Evolutionary conservation across 2,329 filamentous ascomycete species (phyloP).

Genomic region (Colletotrichum salicis): DNA sequence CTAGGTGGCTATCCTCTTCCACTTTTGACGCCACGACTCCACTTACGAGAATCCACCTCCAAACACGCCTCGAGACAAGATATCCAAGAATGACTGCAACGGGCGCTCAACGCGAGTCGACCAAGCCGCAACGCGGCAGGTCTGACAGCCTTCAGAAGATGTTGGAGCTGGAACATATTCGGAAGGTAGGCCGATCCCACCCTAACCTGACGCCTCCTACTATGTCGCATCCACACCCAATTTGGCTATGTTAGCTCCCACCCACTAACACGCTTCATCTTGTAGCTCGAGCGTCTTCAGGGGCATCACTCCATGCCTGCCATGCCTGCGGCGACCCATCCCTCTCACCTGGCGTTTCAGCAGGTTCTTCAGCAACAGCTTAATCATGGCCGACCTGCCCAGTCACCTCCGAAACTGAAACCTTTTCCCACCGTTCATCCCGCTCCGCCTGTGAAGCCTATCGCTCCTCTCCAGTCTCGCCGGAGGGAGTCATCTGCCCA

Average conservation of each 20-base stretch:
- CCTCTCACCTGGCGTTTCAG: constrained; percentile 32
- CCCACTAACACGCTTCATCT: constrained; percentile 32
- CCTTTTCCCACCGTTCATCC: constrained; percentile 27
- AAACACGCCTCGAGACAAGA: constrained; percentile 1
- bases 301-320: constrained; percentile 27
- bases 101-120: constrained; percentile 8
- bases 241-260: constrained; percentile 25
- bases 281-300: constrained; percentile 37
- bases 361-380: constrained; percentile 31
- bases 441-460: constrained; percentile 19
- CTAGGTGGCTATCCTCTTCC: neutral
- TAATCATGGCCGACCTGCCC: constrained; percentile 18
- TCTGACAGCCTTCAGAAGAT: constrained; percentile 63
- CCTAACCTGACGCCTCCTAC: constrained; percentile 20
- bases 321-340: constrained; percentile 21
- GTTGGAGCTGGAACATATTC: constrained; percentile 68
- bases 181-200: constrained; percentile 58
- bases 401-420: constrained; percentile 16
- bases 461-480: constrained; percentile 32
- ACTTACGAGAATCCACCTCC: constrained; percentile 7
- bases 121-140: constrained; percentile 4
- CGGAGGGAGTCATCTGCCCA: constrained; percentile 27
- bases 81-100: constrained; percentile 23
- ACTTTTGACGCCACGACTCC: constrained; percentile 20
- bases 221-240: constrained; percentile 10